Base-by-base conservation (phyloP, 352 stramenopile genomes). In the Phytopythium oedochilum region DNA sequence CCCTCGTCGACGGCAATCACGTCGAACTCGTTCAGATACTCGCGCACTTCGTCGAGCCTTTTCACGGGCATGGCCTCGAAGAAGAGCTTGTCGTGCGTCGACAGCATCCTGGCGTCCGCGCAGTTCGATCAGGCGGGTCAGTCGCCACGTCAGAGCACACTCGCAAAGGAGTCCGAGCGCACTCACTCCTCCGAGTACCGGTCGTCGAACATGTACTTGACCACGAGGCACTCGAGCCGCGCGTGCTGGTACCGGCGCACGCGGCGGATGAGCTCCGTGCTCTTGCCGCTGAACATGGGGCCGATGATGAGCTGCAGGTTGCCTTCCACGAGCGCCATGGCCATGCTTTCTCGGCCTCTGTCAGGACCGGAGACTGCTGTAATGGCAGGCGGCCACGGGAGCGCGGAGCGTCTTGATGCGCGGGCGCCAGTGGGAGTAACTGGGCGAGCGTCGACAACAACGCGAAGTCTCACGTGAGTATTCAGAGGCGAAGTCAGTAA, bases 201-300 rank as follows among this genome's bases (percentile, higher is more conserved):
- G 22, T 64, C 77, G 60, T 94, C 84, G 54, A 89, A 83, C 63
- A 78, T 80, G 60, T 83, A 90, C 53, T 92, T 92, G 63, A 94
- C 68, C 35, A 94, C 75, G 42, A 94, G 74, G 49, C 79, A 91
- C 58, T 83, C 59, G 45, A 90, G 75, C 58, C 87, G 84, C 48
- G 83, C 78, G 64, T 93, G 81, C 54, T 86, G 73, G 66, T 88
- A 92, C 43, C 85, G 76, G 32, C 82, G 81, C 50, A 92, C 83
- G 53, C 85, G 80, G 38, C 85, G 83, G 54, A 94, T 84, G 60
- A 94, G 81, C 61, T 94, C 85, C 40, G 83, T 94, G 61, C 75
- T 91, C 63, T 94, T 94, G 63, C 85, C 85, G 56, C 82, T 93
- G 64, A 93, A 94, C 85, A 94, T 94, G 52, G 85, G 83, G 7